phyloP scores from a whole-genome alignment of 805 yeast species.

The Pichia eremophila region DNA sequence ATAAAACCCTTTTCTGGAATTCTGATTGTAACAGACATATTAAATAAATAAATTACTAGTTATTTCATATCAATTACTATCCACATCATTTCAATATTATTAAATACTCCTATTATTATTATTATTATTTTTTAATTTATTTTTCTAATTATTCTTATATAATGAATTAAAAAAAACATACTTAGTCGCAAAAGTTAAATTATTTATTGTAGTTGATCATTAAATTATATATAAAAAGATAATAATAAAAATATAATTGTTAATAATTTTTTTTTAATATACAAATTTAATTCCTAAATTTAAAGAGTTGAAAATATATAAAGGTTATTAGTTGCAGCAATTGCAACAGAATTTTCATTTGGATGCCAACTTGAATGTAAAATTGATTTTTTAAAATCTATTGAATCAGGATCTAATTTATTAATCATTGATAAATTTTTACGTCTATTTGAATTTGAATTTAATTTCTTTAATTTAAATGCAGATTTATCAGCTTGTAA shows the following conservation, averaged over 20 bases:
- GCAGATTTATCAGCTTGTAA: slow-evolving; percentile 98
- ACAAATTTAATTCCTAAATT: neutral
- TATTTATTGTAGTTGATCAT: no score
- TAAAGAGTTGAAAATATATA: slow-evolving; percentile 73
- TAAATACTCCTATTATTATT: no score
- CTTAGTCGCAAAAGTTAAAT: no score
- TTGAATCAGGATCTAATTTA: slow-evolving; percentile 64
- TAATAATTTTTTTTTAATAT: no score
- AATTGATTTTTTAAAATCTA: slow-evolving; percentile 91
- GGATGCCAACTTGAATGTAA: slow-evolving; percentile 99
- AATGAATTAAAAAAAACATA: no score
- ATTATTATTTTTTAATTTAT: no score
- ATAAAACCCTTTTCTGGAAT: slow-evolving; percentile 96
- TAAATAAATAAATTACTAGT: slow-evolving; percentile 15
- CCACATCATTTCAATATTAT: no score
- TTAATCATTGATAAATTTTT: slow-evolving; percentile 36
- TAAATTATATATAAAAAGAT: no score
- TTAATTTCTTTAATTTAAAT: slow-evolving; percentile 66
- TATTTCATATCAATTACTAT: no score
- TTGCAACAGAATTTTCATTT: slow-evolving; percentile 88
- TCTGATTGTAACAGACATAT: slow-evolving; percentile 83
- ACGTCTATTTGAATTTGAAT: slow-evolving; percentile 34
- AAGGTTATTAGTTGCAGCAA: slow-evolving; percentile 95
- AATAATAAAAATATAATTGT: no score
- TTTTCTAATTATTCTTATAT: no score